Evolutionary conservation across 2,329 filamentous ascomycete species (phyloP).

Genomic region (Fusarium sp.): DNA sequence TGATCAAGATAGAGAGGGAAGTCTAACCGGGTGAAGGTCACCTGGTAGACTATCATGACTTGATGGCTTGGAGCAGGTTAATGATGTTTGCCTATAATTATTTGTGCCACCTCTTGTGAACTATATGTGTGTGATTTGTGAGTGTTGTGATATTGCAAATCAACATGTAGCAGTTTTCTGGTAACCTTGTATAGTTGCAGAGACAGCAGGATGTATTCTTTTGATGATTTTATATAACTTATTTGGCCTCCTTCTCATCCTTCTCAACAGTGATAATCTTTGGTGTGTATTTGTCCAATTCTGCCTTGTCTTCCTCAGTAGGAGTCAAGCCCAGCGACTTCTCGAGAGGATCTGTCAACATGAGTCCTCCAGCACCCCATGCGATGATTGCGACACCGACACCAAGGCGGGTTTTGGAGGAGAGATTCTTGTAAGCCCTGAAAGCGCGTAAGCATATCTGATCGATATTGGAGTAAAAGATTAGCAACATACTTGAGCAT

Average conservation of each 20-base stretch:
- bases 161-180: too few relatives aligned
- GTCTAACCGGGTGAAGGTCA: conserved; percentile 47
- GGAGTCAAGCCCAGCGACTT: conserved; percentile 78
- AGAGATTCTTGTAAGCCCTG: conserved; percentile 78
- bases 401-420: conserved; percentile 75
- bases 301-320: conserved; percentile 77
- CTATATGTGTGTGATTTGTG: not conserved
- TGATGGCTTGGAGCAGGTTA: conserved; percentile 52
- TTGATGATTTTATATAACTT: not conserved
- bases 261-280: conserved; percentile 71
- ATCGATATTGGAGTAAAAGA: too few relatives aligned
- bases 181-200: not conserved
- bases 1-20: conserved; percentile 54
- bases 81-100: conserved; percentile 48
- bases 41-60: conserved; percentile 50
- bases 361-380: conserved; percentile 81
- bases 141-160: not conserved
- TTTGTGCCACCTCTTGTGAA: conserved; percentile 32
- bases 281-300: conserved; percentile 71
- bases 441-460: conserved; percentile 8
- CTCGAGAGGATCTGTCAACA: conserved; percentile 78
- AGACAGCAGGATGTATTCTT: too few relatives aligned
- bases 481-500: conserved; percentile 41
- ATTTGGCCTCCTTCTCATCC: conserved; percentile 31
- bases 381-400: conserved; percentile 80